Evolutionary conservation across 345 rosid species (phyloP).

Genomic region (Rhodomyrtus tomentosa): DNA sequence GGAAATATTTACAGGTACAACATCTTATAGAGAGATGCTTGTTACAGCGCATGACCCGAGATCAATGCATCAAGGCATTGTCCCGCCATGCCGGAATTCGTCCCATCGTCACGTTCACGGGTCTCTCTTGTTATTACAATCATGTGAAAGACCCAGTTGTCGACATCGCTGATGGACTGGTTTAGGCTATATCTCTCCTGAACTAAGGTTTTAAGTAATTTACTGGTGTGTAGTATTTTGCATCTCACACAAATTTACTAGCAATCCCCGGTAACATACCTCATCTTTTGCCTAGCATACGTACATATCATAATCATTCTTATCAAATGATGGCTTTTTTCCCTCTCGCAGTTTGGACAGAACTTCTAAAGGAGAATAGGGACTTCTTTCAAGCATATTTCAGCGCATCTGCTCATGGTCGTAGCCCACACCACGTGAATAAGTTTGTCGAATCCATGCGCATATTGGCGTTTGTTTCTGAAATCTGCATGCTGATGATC

Average conservation of each 20-base stretch:
- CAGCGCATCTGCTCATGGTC: slow-evolving; percentile 21
- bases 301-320: background rate
- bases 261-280: background rate
- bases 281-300: background rate
- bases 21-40: slow-evolving; percentile 80
- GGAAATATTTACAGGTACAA: slow-evolving; percentile 40
- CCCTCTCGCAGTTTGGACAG: slow-evolving; percentile 56
- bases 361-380: slow-evolving; percentile 56
- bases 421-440: background rate
- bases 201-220: background rate
- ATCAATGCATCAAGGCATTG: slow-evolving; percentile 59
- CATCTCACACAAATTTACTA: background rate
- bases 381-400: slow-evolving; percentile 55
- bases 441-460: background rate
- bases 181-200: background rate
- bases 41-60: slow-evolving; percentile 59
- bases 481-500: background rate
- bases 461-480: background rate
- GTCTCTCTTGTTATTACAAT: slow-evolving; percentile 7
- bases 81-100: slow-evolving; percentile 45
- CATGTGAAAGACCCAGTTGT: background rate
- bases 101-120: slow-evolving; percentile 62
- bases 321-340: background rate
- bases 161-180: background rate
- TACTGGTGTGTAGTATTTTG: background rate